Base-by-base conservation (phyloP, 257 asterid species). In the Plantago major region DNA sequence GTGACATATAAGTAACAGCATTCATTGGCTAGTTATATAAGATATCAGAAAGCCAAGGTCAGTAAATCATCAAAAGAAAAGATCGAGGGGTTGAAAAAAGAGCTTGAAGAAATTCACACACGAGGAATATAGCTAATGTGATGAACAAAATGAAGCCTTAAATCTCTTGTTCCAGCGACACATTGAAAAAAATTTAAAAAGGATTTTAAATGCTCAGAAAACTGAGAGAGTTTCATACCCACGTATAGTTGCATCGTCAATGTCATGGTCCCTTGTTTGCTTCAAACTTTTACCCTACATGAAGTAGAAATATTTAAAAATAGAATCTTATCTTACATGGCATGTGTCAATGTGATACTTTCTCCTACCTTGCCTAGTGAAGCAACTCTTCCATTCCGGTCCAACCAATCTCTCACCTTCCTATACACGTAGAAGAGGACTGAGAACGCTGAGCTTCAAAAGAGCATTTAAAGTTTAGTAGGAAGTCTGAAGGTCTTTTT, bases 251-350 rank as follows among this genome's bases (percentile, higher is more conserved):
- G 81, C 84, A 66, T 64, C 71, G 55, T 88, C 92, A 53, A 82
- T 65, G 60, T 80, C 82, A 66, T 82, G 82, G 68, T 68, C 79
- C 73, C 78, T 72, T 81, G 82, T 67, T 87, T 78, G 75, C 73
- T 76, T 89, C 84, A 85, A 79, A 70, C 59, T 66, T 81, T 82
- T 87, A 73, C 76, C 90, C 99, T 93, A 74, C 70, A 64, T 55
- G 52, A 63, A 53, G 53, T 11, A 50, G 6, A 55, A 46, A 44
- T 47, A 15, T 55, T 45, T 28, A 42, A 59, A 16, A 61, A 45
- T 14, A 44, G 37, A 37, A n/a, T 30, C 14, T 46, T 14, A 47
- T 52, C 65, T 56, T 54, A 62, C 63, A 52, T 22, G 62, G 16
- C 45, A 30, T 38, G 40, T 48, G 57, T 51, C 40, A 15, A 47